Percentiles rank a stretch among this genome's conserved stretches.
phyloP scores from a whole-genome alignment of 2,329 filamentous ascomycete species.

The Lachnellula cervina region DNA sequence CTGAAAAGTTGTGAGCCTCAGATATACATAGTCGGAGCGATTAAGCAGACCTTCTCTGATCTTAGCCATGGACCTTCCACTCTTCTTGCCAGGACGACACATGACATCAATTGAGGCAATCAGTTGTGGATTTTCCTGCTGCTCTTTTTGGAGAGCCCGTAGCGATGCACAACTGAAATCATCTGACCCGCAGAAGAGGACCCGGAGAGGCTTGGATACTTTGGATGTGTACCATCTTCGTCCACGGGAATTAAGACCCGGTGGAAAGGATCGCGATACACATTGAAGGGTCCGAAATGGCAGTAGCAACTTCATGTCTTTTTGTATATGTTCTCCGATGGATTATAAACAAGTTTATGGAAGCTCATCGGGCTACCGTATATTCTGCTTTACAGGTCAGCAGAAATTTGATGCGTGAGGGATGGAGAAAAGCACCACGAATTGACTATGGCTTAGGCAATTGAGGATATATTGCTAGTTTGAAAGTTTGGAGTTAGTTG shows the following conservation, averaged over 20 bases:
- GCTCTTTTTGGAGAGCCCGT: constrained; percentile 60
- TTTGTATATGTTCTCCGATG: background rate
- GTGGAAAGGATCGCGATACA: background rate
- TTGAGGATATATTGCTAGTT: no score
- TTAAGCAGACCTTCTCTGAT: constrained; percentile 25
- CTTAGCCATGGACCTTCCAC: constrained; percentile 67
- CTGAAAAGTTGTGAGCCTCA: constrained; percentile 38
- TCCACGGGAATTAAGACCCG: background rate
- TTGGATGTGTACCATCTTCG: background rate
- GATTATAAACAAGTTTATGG: no score
- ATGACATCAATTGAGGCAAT: constrained; percentile 82
- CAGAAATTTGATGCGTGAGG: no score
- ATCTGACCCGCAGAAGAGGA: constrained; percentile 94
- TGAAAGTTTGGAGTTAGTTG: no score
- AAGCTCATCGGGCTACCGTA: no score
- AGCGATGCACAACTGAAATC: constrained; percentile 80
- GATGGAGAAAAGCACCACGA: no score
- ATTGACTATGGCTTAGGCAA: no score
- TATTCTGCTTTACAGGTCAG: no score
- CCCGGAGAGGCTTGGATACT: constrained; percentile 57
- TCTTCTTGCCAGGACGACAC: constrained; percentile 71
- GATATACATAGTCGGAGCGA: background rate
- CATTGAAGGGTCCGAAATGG: background rate
- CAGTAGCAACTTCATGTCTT: background rate
- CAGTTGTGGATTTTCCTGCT: constrained; percentile 44